Evolutionary conservation across 78 protist species (phyloP).

Genomic region (Trichosphaerium sp.): DNA sequence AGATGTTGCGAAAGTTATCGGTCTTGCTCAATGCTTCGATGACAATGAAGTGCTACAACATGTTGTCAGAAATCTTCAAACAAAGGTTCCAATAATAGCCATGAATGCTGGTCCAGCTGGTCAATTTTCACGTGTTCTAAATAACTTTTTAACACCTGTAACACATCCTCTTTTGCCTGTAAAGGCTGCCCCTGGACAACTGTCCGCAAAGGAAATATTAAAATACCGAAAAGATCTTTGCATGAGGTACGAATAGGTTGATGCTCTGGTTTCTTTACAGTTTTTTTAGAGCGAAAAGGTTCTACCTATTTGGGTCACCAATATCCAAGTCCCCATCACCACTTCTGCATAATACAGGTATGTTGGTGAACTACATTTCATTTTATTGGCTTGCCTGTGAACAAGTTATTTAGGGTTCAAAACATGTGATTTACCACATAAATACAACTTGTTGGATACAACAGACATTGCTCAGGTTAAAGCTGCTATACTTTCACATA

Average conservation of each 20-base stretch:
- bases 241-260: neutral
- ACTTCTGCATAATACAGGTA: conserved; percentile 41
- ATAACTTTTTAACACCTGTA: conserved; percentile 47
- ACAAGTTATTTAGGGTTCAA: neutral
- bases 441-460: neutral
- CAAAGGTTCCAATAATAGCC: conserved; percentile 42
- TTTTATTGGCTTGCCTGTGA: neutral
- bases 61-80: no score
- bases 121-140: conserved; percentile 27
- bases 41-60: no score
- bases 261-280: conserved; percentile 21
- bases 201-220: conserved; percentile 4
- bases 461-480: neutral
- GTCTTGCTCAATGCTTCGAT: no score
- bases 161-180: conserved; percentile 37
- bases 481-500: neutral
- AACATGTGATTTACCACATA: neutral
- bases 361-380: neutral
- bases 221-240: no score
- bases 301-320: conserved; percentile 32
- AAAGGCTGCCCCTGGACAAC: conserved; percentile 66
- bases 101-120: conserved; percentile 48
- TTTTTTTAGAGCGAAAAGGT: neutral
- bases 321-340: conserved; percentile 21
- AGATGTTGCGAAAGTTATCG: conserved; percentile 44